Percentiles rank a stretch among this genome's conserved stretches.
Conservation (phyloP, 306 rosid species). For the Cyclanthera cordifolia region DNA sequence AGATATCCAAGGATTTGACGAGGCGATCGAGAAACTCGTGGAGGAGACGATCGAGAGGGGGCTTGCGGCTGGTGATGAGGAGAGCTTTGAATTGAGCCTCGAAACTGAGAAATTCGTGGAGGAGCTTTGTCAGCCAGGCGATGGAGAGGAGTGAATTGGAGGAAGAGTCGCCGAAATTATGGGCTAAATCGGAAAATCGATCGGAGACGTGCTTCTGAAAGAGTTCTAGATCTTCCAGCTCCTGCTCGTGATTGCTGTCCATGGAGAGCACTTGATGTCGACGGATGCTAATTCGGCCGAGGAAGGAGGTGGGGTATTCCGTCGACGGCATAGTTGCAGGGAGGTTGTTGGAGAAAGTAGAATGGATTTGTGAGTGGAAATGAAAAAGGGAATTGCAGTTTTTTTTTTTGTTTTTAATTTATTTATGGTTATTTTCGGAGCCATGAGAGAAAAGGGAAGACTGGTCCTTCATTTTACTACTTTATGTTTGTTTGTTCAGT, state of each 20-base stretch:
- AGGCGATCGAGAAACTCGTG: conserved; percentile 67
- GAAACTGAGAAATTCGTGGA: conserved; percentile 70
- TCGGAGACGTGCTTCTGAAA: conserved; percentile 66
- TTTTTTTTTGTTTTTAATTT: not conserved
- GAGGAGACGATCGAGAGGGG: conserved; percentile 69
- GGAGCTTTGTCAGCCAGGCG: conserved; percentile 56
- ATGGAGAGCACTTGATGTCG: conserved; percentile 76
- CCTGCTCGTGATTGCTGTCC: conserved; percentile 70
- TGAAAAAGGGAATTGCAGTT: not conserved
- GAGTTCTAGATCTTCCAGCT: conserved; percentile 68
- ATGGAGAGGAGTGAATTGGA: conserved; percentile 45
- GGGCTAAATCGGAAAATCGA: conserved; percentile 41
- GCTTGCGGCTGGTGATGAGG: conserved; percentile 53
- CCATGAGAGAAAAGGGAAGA: no score
- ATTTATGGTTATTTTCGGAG: no score
- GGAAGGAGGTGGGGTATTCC: conserved; percentile 66
- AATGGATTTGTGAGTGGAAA: not conserved
- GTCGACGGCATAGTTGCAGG: conserved; percentile 53
- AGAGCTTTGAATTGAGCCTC: conserved; percentile 90
- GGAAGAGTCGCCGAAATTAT: conserved; percentile 34
- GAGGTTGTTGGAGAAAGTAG: not conserved
- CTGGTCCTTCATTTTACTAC: no score
- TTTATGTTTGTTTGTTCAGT: no score
- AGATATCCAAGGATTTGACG: conserved; percentile 64
- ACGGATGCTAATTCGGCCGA: conserved; percentile 81